phyloP scores from a whole-genome alignment of 2,329 filamentous ascomycete genomes.

The Gliomastix tumulicola region DNA sequence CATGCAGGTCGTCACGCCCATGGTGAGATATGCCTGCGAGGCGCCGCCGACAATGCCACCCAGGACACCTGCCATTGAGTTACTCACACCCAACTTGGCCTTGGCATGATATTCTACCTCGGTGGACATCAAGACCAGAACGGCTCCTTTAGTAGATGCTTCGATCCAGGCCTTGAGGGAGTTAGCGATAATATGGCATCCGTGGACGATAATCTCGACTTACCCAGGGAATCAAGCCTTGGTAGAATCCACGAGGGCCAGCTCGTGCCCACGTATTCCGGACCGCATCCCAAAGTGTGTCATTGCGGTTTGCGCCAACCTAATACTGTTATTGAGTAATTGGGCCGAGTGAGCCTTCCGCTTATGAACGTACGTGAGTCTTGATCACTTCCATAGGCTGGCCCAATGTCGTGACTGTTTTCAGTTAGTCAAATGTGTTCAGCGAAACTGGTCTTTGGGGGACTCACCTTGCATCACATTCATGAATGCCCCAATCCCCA shows the following conservation, averaged over 20 bases:
- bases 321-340: neutral
- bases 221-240: slow-evolving; percentile 10
- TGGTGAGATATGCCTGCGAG: slow-evolving; percentile 8
- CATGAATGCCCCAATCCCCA: no score
- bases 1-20: slow-evolving; percentile 9
- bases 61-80: slow-evolving; percentile 3
- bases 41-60: slow-evolving; percentile 8
- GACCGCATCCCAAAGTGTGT: slow-evolving; percentile 4
- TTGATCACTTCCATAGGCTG: slow-evolving; percentile 10
- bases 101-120: neutral
- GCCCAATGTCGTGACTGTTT: slow-evolving; percentile 8
- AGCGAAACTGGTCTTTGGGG: no score
- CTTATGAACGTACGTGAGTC: slow-evolving; percentile 6
- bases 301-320: neutral
- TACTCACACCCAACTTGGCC: neutral
- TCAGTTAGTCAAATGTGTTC: no score
- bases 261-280: slow-evolving; percentile 6
- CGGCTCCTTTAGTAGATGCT: neutral
- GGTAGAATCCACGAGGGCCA: slow-evolving; percentile 7
- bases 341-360: slow-evolving; percentile 1
- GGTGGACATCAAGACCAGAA: neutral
- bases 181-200: neutral
- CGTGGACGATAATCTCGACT: neutral
- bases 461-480: no score
- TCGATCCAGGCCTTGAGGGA: neutral